Conservation (phyloP, 495 filamentous ascomycete genomes). For the Talaromyces nanjingensis region DNA sequence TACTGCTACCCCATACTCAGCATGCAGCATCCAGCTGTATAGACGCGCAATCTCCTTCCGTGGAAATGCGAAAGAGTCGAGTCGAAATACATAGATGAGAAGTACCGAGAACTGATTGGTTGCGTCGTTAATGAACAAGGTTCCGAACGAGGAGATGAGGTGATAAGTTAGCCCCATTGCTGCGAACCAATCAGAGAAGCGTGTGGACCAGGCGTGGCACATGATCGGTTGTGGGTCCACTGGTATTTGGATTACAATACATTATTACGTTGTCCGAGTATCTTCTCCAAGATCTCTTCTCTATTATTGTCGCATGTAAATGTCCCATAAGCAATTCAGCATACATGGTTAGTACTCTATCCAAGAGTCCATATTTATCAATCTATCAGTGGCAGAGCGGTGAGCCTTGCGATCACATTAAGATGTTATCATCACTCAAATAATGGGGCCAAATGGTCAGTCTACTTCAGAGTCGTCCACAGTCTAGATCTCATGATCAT, state of each 20-base stretch:
- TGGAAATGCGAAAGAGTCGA: no score
- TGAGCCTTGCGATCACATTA: not conserved
- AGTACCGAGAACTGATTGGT: no score
- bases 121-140: no score
- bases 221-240: not conserved
- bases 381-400: not conserved
- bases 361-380: not conserved
- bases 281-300: not conserved
- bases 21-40: no score
- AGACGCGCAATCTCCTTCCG: no score
- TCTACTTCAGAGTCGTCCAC: not conserved
- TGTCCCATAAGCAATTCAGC: no score
- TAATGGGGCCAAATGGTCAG: not conserved
- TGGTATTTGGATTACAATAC: not conserved
- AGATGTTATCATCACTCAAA: not conserved
- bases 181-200: not conserved
- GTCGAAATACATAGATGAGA: no score
- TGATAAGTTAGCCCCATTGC: not conserved
- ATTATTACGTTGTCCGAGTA: not conserved
- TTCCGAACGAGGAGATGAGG: not conserved
- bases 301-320: no score
- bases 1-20: not conserved
- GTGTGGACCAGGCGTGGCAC: not conserved
- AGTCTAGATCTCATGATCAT: not conserved
- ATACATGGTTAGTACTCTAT: not conserved